Conservation (phyloP, 2,329 filamentous ascomycete genomes). For the Fusarium sp. region DNA sequence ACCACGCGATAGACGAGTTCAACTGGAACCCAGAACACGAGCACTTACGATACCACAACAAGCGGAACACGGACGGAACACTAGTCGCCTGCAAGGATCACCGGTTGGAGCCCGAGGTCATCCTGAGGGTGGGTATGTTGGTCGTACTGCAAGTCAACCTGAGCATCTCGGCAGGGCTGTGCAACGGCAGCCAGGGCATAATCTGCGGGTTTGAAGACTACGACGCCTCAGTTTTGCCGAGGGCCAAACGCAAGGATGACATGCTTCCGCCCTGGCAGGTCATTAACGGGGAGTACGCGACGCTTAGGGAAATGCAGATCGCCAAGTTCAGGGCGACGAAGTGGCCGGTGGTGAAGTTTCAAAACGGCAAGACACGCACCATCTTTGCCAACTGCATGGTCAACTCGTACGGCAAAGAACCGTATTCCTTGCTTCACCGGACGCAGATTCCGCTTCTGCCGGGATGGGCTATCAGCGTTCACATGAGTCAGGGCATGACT, state of each 20-base stretch:
- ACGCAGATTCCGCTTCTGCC: conserved; percentile 71
- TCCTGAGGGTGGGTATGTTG: conserved; percentile 28
- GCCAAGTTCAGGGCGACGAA: conserved; percentile 3
- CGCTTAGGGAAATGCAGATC: conserved; percentile 17
- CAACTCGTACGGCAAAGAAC: conserved; percentile 57
- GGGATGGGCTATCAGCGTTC: conserved; percentile 73
- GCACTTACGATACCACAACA: background rate
- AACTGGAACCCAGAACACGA: background rate
- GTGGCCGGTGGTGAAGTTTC: conserved; percentile 59
- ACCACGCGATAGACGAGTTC: conserved; percentile 26
- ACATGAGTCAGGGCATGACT: conserved; percentile 73
- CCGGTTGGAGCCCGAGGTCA: conserved; percentile 13
- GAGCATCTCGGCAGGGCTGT: conserved; percentile 2
- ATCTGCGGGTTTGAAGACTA: conserved; percentile 9
- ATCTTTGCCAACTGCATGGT: conserved; percentile 65
- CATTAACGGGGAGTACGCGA: conserved; percentile 11
- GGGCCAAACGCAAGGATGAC: background rate
- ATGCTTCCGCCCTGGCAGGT: background rate
- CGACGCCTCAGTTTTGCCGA: background rate
- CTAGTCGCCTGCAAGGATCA: background rate
- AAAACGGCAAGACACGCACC: conserved; percentile 57
- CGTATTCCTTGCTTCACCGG: conserved; percentile 63
- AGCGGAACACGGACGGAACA: background rate
- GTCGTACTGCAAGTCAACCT: conserved; percentile 45
- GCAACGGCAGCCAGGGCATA: conserved; percentile 45